Percentiles rank a stretch among this genome's conserved stretches.
Evolutionary conservation across 176 grass and related monocot genomes (phyloP).

Genomic region (Rhipidocladum racemiflorum): DNA sequence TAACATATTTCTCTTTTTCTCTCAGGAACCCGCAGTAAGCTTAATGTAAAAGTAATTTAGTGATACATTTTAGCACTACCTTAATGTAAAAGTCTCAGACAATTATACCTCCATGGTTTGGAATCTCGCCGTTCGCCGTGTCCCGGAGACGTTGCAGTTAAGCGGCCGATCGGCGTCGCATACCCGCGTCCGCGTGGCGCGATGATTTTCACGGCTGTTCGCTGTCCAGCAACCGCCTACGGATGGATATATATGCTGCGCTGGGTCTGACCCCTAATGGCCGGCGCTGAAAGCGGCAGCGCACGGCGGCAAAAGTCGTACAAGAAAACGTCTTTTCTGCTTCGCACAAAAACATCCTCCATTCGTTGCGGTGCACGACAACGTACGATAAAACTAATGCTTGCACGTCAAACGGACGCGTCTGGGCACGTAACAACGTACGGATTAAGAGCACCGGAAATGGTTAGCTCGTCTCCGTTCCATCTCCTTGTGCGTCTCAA

Average conservation of each 20-base stretch:
- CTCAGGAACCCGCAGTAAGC: no score
- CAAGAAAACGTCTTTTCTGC: background rate
- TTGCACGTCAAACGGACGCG: background rate
- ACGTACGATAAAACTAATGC: background rate
- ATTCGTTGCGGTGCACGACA: background rate
- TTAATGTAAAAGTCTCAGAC: no score
- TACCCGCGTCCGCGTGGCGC: background rate
- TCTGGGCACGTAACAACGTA: background rate
- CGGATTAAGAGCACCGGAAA: background rate
- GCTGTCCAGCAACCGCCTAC: background rate
- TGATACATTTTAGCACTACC: no score
- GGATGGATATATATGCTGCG: background rate
- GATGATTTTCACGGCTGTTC: background rate
- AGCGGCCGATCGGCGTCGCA: background rate
- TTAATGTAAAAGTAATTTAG: no score
- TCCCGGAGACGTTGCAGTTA: background rate
- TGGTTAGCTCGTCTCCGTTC: no score
- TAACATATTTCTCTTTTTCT: no score
- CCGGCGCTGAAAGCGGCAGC: slow-evolving; percentile 33
- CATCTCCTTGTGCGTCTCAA: background rate
- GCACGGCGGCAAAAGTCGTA: background rate
- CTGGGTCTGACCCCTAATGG: slow-evolving; percentile 9
- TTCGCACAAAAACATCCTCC: background rate
- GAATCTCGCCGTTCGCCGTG: slow-evolving; percentile 26
- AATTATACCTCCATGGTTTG: background rate